phyloP scores from a whole-genome alignment of 768 basidiomycete species.

The Amyloporia xantha region DNA sequence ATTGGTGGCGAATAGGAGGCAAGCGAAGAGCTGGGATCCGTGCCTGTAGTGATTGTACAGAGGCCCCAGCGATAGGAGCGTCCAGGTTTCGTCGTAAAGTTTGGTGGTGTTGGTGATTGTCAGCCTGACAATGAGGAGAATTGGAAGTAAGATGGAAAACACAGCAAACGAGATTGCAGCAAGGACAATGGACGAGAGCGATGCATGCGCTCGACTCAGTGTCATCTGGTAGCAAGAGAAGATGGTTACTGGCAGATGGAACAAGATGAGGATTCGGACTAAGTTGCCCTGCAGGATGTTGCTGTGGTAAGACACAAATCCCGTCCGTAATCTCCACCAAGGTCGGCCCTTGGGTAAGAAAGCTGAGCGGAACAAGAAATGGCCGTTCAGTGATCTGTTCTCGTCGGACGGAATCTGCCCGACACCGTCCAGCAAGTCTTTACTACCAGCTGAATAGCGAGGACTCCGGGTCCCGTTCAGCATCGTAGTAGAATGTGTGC shows the following conservation, averaged over 20 bases:
- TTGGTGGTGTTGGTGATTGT: slow-evolving; percentile 78
- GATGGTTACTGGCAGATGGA: slow-evolving; percentile 91
- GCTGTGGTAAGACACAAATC: slow-evolving; percentile 73
- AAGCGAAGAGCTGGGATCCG: slow-evolving; percentile 84
- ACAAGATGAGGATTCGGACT: slow-evolving; percentile 82
- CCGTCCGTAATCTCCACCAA: slow-evolving; percentile 49
- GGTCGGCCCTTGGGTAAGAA: slow-evolving; percentile 30
- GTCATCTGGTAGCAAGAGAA: slow-evolving; percentile 89
- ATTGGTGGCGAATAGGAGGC: slow-evolving; percentile 75
- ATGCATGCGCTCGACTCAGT: slow-evolving; percentile 41
- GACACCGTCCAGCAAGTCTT: slow-evolving; percentile 41
- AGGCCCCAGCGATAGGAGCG: slow-evolving; percentile 83
- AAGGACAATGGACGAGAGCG: slow-evolving; percentile 61
- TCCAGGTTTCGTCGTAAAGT: slow-evolving; percentile 91
- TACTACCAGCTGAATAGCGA: slow-evolving; percentile 39
- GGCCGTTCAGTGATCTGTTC: slow-evolving; percentile 40
- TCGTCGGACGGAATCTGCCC: slow-evolving; percentile 34
- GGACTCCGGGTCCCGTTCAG: slow-evolving; percentile 31
- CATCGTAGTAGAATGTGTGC: slow-evolving; percentile 23
- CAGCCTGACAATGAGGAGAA: slow-evolving; percentile 70
- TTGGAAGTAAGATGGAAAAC: slow-evolving; percentile 74
- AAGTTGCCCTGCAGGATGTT: slow-evolving; percentile 85
- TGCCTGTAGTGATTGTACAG: slow-evolving; percentile 94
- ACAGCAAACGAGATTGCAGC: slow-evolving; percentile 76
- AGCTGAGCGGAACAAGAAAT: slow-evolving; percentile 30